These are phyloP conservation scores for Aspergillus aculeatinus DNA, from an alignment of 2,329 filamentous ascomycete species.

Conservation along the genomic window DNA sequence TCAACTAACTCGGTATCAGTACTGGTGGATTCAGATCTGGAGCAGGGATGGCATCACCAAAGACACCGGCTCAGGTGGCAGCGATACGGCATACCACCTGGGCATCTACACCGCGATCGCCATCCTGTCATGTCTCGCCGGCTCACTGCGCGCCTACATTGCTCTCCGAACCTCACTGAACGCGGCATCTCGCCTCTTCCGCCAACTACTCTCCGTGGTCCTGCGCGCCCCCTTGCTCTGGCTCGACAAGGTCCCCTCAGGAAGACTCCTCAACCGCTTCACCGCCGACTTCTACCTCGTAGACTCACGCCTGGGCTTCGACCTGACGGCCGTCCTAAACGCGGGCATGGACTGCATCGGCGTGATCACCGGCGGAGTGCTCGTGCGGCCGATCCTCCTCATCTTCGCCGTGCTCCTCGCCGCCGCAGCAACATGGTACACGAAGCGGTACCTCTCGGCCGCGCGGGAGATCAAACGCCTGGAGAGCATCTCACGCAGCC, in stretches of 20 bases:
- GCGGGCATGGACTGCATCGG: slow-evolving; percentile 61
- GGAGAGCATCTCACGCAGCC: slow-evolving; percentile 72
- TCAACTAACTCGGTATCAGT: not conserved
- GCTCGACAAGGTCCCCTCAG: slow-evolving; percentile 75
- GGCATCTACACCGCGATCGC: not conserved
- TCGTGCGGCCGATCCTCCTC: slow-evolving; percentile 59
- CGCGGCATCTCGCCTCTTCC: slow-evolving; percentile 67
- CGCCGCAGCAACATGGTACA: slow-evolving; percentile 47
- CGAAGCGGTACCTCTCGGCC: slow-evolving; percentile 63
- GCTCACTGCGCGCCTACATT: slow-evolving; percentile 56
- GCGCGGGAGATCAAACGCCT: slow-evolving; percentile 72
- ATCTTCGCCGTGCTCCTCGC: slow-evolving; percentile 60
- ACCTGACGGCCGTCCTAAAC: slow-evolving; percentile 60
- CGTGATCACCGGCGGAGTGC: slow-evolving; percentile 63
- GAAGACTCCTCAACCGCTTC: slow-evolving; percentile 73
- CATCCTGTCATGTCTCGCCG: not conserved
- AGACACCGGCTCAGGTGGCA: not conserved
- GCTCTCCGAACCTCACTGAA: slow-evolving; percentile 66
- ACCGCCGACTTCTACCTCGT: slow-evolving; percentile 73
- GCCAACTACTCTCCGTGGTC: slow-evolving; percentile 64
- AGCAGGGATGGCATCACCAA: not conserved
- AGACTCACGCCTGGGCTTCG: slow-evolving; percentile 64
- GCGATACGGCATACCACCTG: not conserved
- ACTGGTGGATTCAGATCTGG: not conserved
- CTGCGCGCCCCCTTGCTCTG: slow-evolving; percentile 70